Percentiles rank a stretch among this genome's conserved stretches.
Evolutionary conservation across 805 yeast genomes (phyloP).

Genomic region (Lachancea lanzarotensis): DNA sequence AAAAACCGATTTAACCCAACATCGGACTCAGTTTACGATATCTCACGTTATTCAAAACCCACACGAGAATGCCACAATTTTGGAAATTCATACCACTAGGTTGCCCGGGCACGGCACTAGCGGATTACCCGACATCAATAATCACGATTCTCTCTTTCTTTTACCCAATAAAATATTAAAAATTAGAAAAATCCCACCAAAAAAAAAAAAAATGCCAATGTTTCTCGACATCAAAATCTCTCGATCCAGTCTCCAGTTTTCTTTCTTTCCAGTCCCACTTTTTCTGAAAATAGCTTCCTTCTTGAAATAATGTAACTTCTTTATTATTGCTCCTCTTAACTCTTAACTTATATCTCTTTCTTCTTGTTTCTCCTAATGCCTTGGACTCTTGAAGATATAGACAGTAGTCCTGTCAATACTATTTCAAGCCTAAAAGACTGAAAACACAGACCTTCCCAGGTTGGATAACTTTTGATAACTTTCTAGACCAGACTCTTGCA

Average conservation of each 20-base stretch:
- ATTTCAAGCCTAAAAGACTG: background rate
- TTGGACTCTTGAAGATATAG: background rate
- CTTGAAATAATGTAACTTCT: too few relatives aligned
- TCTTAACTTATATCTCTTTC: background rate
- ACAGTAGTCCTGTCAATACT: background rate
- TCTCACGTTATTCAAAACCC: too few relatives aligned
- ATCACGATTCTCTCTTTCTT: too few relatives aligned
- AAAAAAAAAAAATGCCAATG: background rate
- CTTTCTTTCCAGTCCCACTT: background rate
- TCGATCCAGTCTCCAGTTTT: background rate
- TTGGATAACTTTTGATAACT: background rate
- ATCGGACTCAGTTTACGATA: too few relatives aligned
- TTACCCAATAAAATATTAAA: too few relatives aligned
- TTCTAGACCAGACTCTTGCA: too few relatives aligned
- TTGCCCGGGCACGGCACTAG: too few relatives aligned
- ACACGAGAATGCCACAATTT: too few relatives aligned
- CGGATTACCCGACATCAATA: too few relatives aligned
- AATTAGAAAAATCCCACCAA: background rate
- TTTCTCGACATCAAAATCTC: background rate
- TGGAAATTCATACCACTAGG: too few relatives aligned
- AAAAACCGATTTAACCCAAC: too few relatives aligned
- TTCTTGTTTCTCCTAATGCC: constrained; percentile 1
- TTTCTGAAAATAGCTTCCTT: background rate
- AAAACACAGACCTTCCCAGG: background rate
- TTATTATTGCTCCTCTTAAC: too few relatives aligned